Evolutionary conservation across 306 rosid genomes (phyloP).

Genomic region (Fragaria vesca): DNA sequence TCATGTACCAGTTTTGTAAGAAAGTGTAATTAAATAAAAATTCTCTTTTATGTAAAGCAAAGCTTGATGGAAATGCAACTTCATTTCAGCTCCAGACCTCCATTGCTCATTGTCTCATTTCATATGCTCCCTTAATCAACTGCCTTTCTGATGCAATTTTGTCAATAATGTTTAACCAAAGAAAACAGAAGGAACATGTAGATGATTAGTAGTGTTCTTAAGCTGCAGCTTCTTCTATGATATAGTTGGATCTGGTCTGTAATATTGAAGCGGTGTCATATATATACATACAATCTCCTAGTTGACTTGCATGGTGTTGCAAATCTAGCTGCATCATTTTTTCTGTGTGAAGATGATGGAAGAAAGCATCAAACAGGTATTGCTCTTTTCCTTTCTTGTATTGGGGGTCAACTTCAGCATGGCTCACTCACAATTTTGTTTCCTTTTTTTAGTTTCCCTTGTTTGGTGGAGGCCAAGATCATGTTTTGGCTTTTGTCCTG

Average conservation of each 20-base stretch:
- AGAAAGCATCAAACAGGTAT: conserved; percentile 15
- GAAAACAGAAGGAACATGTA: background rate
- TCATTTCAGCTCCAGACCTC: background rate
- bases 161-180: background rate
- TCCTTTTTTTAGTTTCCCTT: background rate
- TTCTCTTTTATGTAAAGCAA: background rate
- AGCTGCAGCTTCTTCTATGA: background rate
- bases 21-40: conserved; percentile 19
- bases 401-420: conserved; percentile 25
- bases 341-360: conserved; percentile 8
- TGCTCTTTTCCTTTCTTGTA: background rate
- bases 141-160: background rate
- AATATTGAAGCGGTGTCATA: background rate
- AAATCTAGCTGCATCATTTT: background rate
- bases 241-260: background rate
- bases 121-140: background rate
- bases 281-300: background rate
- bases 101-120: background rate
- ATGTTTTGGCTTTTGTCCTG: background rate
- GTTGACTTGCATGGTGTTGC: conserved; percentile 17
- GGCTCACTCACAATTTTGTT: background rate
- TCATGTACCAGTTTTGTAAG: conserved; percentile 15
- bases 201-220: background rate
- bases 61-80: conserved; percentile 3
- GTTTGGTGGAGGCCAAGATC: conserved; percentile 8